Evolutionary conservation across 192 early-diverging fungal species (phyloP), one percentile per base, ranked within the genome.

Genomic region (Backusella sp.): DNA sequence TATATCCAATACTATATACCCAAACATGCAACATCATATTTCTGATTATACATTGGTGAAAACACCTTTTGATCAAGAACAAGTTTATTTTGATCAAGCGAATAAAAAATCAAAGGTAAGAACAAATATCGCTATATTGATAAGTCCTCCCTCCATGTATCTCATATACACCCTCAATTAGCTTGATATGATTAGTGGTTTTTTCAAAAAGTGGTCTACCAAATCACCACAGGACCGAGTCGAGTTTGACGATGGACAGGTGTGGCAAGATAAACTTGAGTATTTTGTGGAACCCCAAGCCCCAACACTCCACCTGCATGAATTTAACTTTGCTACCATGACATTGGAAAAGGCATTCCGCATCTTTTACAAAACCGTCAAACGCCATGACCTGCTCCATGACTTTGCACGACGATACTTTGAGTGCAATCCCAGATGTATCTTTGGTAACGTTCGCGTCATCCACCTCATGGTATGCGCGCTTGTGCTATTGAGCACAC

Each of bases 401-500:
- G 96, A 96, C 78, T 92, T 98, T 84, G 86, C 96, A 12, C 79
- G 85, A 66, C 86, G 93, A 0, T 98, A 92, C 80, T 91, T 90
- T 76, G 90, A 91, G 42, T 98, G 95, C 80, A 97, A 98, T 77
- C 88, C 90, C 6, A 80, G 87, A 67, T 83, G 84, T 35, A 66
- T 88, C 2, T 84, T 83, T 36, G 88, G 86, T 9, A 79, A 35
- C 70, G 12, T 72, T 66, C 78, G 82, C 78, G 89, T 95, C 21
- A 94, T 96, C 0, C 92, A 98, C 70, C 93, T 92, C 7, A 91
- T 96, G 66, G 85, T 92, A 0, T 96, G 94, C 79, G 96, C 95
- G 17, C 75, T 95, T 14, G 77, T 98, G 75, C 74, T 98, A 70
- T 87, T 98, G 6, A 97, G 96, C 78, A 97, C 96, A 3, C 84